A percentile compares a stretch with the other conserved stretches of the same genome.
Evolutionary conservation across 139 green algal species (phyloP).

Genomic region (Chlamydomonas applanata): DNA sequence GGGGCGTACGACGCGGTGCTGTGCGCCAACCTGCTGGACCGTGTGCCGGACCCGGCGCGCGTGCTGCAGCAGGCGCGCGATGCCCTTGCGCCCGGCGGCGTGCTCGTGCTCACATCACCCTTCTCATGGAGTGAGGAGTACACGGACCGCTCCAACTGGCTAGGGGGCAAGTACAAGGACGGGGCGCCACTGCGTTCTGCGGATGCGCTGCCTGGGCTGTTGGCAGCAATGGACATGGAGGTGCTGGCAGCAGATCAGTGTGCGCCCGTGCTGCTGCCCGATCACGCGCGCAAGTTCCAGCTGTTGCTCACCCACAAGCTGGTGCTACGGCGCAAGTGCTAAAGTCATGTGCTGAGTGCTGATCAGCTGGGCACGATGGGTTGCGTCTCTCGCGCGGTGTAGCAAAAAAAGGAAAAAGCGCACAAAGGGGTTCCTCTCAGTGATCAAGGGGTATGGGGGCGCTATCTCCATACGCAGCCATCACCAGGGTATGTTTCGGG

Average conservation of each 20-base stretch:
- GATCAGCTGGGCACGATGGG: too few species aligned
- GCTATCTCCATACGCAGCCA: too few species aligned
- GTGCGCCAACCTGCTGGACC: slow-evolving; percentile 70
- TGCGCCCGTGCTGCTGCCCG: slow-evolving; percentile 61
- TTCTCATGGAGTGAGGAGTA: slow-evolving; percentile 75
- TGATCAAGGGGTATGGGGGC: too few species aligned
- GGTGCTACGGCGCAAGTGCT: slow-evolving; percentile 20
- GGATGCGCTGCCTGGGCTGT: slow-evolving; percentile 6
- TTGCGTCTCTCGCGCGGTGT: too few species aligned
- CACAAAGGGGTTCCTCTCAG: too few species aligned
- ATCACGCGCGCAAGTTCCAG: slow-evolving; percentile 69
- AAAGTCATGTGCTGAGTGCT: too few species aligned
- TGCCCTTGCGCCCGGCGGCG: slow-evolving; percentile 31
- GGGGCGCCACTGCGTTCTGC: slow-evolving; percentile 14
- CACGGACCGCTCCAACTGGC: slow-evolving; percentile 57
- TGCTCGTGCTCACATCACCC: slow-evolving; percentile 61
- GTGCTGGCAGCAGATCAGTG: slow-evolving; percentile 36
- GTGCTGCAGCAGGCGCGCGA: slow-evolving; percentile 40
- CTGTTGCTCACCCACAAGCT: slow-evolving; percentile 51
- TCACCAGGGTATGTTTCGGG: too few species aligned
- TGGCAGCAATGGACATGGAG: slow-evolving; percentile 11
- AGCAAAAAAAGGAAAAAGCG: too few species aligned
- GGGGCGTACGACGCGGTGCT: slow-evolving; percentile 70
- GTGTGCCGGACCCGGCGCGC: slow-evolving; percentile 59
- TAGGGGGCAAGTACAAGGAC: slow-evolving; percentile 49